These are phyloP conservation scores for Phaffia tasmanica DNA, from an alignment of 768 basidiomycete species.

Conservation along the genomic window DNA sequence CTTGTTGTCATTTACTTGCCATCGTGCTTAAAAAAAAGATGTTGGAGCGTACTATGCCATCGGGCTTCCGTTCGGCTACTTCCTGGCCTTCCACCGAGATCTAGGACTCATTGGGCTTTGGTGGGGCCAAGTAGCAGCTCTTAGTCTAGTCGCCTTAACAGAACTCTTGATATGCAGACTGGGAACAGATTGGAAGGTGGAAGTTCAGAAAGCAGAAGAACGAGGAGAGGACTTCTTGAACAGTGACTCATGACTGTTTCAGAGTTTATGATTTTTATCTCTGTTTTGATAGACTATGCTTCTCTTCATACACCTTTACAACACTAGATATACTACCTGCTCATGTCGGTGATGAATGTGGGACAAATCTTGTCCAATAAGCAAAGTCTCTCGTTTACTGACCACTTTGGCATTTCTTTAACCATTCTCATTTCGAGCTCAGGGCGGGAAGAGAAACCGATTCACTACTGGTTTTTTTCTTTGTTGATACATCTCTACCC, in stretches of 20 bases:
- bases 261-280: neutral
- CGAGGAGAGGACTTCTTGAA: neutral
- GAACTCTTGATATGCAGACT: conserved; percentile 18
- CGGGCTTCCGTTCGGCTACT: conserved; percentile 48
- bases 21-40: conserved; percentile 38
- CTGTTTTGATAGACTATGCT: neutral
- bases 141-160: conserved; percentile 50
- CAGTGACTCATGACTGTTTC: neutral
- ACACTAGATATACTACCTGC: too few species aligned
- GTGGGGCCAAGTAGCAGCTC: conserved; percentile 60
- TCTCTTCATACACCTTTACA: too few species aligned
- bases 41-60: conserved; percentile 53
- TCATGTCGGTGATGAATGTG: too few species aligned
- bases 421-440: too few species aligned
- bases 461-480: too few species aligned
- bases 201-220: conserved; percentile 12
- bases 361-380: too few species aligned
- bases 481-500: too few species aligned
- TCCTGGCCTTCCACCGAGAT: conserved; percentile 43
- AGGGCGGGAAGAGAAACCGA: too few species aligned
- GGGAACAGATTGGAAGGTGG: conserved; percentile 11
- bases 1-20: neutral
- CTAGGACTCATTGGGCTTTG: conserved; percentile 47
- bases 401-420: too few species aligned
- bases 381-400: too few species aligned